Percentiles rank a stretch among this genome's conserved stretches.
phyloP scores from a whole-genome alignment of 139 green algal species.

The Chlamydomonas sphaeroides region DNA sequence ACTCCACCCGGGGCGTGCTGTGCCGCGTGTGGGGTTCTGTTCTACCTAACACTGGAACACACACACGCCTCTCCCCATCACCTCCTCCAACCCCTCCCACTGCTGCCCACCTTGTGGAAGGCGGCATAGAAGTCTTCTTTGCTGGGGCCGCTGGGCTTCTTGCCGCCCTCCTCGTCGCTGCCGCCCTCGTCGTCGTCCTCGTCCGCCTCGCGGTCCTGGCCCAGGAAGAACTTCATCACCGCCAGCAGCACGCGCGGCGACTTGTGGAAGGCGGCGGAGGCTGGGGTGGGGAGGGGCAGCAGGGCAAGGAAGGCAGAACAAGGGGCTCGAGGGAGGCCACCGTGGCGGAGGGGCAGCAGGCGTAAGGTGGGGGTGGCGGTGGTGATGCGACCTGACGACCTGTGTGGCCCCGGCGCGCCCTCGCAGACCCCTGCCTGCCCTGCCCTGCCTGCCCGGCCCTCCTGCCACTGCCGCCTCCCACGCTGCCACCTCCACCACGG shows the following conservation, averaged over 20 bases:
- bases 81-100: background rate
- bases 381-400: too few species aligned
- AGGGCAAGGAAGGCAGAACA: background rate
- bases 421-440: too few species aligned
- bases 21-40: too few species aligned
- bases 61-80: background rate
- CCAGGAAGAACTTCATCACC: slow-evolving; percentile 98
- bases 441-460: too few species aligned
- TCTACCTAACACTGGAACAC: too few species aligned
- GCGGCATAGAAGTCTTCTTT: slow-evolving; percentile 91
- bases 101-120: slow-evolving; percentile 75
- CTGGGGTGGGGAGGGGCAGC: slow-evolving; percentile 34
- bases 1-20: too few species aligned
- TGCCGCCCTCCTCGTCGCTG: slow-evolving; percentile 68
- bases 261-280: slow-evolving; percentile 77
- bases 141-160: slow-evolving; percentile 50
- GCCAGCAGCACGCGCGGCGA: slow-evolving; percentile 83
- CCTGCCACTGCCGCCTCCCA: too few species aligned
- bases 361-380: background rate
- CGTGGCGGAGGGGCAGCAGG: background rate
- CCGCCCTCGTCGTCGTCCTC: slow-evolving; percentile 57
- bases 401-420: too few species aligned
- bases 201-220: slow-evolving; percentile 51
- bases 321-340: background rate
- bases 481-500: too few species aligned